phyloP scores from a whole-genome alignment of 139 green algal species.

The Chlamydomonas eustigma region DNA sequence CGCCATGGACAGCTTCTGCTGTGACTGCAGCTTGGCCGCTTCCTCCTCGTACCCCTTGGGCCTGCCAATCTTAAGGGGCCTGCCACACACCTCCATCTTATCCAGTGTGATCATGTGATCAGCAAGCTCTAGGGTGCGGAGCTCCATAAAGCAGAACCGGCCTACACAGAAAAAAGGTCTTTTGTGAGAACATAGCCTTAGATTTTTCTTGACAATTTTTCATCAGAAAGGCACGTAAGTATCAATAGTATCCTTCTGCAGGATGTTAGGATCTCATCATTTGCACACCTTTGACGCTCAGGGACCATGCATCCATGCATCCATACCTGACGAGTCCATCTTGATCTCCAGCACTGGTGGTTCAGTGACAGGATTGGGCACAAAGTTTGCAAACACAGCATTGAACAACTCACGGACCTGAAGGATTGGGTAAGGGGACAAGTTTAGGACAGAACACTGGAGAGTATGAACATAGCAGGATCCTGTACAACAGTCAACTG shows the following conservation, averaged over 20 bases:
- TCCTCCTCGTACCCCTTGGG: conserved; percentile 82
- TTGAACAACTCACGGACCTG: conserved; percentile 87
- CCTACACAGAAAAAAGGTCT: conserved; percentile 38
- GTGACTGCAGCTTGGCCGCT: neutral
- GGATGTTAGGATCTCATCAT: neutral
- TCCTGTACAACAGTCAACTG: no score
- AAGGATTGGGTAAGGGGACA: no score
- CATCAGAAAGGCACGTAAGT: no score
- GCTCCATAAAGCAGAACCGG: conserved; percentile 88
- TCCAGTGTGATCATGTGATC: conserved; percentile 75
- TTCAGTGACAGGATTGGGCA: conserved; percentile 59
- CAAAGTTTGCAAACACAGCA: conserved; percentile 55
- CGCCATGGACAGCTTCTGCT: conserved; percentile 41
- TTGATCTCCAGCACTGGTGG: conserved; percentile 72
- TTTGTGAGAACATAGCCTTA: neutral
- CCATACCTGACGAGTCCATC: conserved; percentile 34
- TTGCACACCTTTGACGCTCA: no score
- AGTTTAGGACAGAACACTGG: no score
- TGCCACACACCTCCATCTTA: conserved; percentile 82
- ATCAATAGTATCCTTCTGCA: no score
- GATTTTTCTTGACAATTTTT: no score
- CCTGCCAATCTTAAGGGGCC: conserved; percentile 78
- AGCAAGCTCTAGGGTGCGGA: conserved; percentile 74
- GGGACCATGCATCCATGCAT: no score
- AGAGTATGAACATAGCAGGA: no score